Conservation (phyloP, 1,284 basidiomycete species). For the Pseudozyma flocculosa region DNA sequence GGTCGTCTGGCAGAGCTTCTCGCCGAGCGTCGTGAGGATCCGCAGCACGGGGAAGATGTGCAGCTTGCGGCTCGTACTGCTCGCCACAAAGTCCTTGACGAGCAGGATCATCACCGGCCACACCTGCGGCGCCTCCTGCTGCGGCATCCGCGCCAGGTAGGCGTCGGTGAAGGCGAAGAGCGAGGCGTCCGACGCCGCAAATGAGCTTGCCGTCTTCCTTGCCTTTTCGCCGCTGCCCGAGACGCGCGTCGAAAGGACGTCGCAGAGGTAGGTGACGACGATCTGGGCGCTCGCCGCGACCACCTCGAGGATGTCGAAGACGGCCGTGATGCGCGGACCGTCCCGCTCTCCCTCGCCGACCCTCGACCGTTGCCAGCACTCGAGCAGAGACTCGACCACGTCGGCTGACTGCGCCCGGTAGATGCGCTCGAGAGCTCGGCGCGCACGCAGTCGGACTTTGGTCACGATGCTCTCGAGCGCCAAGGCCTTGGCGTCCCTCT, state of each 20-base stretch:
- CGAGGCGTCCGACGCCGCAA: slow-evolving; percentile 16
- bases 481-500: slow-evolving; percentile 24
- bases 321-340: slow-evolving; percentile 3
- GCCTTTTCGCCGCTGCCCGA: slow-evolving; percentile 61
- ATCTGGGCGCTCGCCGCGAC: slow-evolving; percentile 83
- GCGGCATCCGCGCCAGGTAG: slow-evolving; percentile 81
- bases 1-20: slow-evolving; percentile 78
- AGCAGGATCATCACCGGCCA: slow-evolving; percentile 74
- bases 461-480: slow-evolving; percentile 22
- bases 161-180: slow-evolving; percentile 84
- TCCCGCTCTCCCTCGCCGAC: neutral
- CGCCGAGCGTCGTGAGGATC: slow-evolving; percentile 75
- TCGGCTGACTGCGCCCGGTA: slow-evolving; percentile 78
- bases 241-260: slow-evolving; percentile 59
- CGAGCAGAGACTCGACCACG: slow-evolving; percentile 76
- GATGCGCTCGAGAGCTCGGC: slow-evolving; percentile 69
- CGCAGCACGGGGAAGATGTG: slow-evolving; percentile 77
- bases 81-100: slow-evolving; percentile 72
- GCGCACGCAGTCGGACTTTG: slow-evolving; percentile 21
- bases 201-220: slow-evolving; percentile 3
- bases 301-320: slow-evolving; percentile 80
- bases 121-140: slow-evolving; percentile 84
- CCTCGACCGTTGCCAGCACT: slow-evolving; percentile 67
- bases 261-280: slow-evolving; percentile 85
- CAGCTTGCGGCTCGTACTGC: slow-evolving; percentile 22